phyloP scores from a whole-genome alignment of 2,329 filamentous ascomycete genomes.

The Penicillium sp. region DNA sequence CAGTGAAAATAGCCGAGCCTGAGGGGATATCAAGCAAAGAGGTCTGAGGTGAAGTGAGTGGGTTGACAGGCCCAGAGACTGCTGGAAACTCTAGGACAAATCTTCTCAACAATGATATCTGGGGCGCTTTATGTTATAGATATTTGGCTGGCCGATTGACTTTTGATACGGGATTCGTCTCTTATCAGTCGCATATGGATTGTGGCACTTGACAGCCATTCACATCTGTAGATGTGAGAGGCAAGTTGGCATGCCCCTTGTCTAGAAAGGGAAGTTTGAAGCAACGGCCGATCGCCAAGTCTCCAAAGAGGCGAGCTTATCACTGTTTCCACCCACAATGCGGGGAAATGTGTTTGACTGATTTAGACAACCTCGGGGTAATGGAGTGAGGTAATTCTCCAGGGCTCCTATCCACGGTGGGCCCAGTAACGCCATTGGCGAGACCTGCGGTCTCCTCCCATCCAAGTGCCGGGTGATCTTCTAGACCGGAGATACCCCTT shows the following conservation, averaged over 20 bases:
- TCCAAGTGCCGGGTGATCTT: background rate
- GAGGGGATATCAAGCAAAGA: no score
- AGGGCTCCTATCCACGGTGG: background rate
- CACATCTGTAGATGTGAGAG: background rate
- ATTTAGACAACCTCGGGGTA: background rate
- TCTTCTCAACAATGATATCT: background rate
- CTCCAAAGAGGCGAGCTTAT: slow-evolving; percentile 5
- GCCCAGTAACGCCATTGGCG: background rate
- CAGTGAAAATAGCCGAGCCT: background rate
- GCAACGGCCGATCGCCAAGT: slow-evolving; percentile 16
- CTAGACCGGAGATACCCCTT: background rate
- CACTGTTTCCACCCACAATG: background rate
- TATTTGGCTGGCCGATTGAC: background rate
- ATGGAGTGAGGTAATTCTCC: background rate
- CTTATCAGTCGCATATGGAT: slow-evolving; percentile 3
- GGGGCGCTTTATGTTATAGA: background rate
- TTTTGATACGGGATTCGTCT: background rate
- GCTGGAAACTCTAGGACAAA: background rate
- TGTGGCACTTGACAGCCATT: slow-evolving; percentile 6
- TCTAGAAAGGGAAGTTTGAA: slow-evolving; percentile 22
- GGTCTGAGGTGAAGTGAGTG: no score
- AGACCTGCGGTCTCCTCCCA: background rate
- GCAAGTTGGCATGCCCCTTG: slow-evolving; percentile 1
- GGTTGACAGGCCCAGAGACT: no score
- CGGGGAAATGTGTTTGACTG: slow-evolving; percentile 11